Conservation (phyloP, 768 basidiomycete species). For the Hebeloma cylindrosporum region DNA sequence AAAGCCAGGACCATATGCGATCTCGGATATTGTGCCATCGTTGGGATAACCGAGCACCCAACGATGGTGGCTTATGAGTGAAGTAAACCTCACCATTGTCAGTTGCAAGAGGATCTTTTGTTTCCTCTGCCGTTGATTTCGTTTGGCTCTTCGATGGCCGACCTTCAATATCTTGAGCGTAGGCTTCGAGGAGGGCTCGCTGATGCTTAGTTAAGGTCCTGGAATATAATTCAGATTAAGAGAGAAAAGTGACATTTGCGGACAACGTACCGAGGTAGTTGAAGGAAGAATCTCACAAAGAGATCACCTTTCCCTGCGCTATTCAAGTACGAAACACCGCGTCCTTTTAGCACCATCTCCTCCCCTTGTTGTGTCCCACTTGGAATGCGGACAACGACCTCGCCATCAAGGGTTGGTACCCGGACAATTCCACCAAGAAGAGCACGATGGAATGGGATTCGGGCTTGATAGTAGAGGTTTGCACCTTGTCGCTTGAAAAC, state of each 20-base stretch:
- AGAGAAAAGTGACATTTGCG: neutral
- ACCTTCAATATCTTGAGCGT: constrained; percentile 91
- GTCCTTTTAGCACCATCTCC: constrained; percentile 90
- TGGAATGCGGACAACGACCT: constrained; percentile 92
- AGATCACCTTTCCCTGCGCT: constrained; percentile 73
- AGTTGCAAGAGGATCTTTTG: constrained; percentile 28
- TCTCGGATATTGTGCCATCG: constrained; percentile 65
- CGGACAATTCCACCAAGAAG: constrained; percentile 91
- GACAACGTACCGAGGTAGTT: constrained; percentile 79
- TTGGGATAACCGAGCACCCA: constrained; percentile 70
- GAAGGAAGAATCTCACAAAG: constrained; percentile 84
- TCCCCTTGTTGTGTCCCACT: constrained; percentile 95
- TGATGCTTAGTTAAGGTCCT: constrained; percentile 85
- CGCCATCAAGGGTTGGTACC: constrained; percentile 93
- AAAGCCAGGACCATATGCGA: constrained; percentile 70
- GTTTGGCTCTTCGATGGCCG: constrained; percentile 16
- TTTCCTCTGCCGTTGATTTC: constrained; percentile 9
- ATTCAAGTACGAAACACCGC: constrained; percentile 71
- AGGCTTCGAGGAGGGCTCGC: constrained; percentile 83
- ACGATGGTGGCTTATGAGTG: constrained; percentile 53
- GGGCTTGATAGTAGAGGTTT: constrained; percentile 87
- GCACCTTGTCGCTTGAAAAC: constrained; percentile 87
- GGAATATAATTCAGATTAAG: constrained; percentile 13
- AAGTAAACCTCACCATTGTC: constrained; percentile 81
- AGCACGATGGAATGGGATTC: constrained; percentile 88